Conservation (phyloP, 73 alveolate genomes). For the Blepharisma japonicum region DNA sequence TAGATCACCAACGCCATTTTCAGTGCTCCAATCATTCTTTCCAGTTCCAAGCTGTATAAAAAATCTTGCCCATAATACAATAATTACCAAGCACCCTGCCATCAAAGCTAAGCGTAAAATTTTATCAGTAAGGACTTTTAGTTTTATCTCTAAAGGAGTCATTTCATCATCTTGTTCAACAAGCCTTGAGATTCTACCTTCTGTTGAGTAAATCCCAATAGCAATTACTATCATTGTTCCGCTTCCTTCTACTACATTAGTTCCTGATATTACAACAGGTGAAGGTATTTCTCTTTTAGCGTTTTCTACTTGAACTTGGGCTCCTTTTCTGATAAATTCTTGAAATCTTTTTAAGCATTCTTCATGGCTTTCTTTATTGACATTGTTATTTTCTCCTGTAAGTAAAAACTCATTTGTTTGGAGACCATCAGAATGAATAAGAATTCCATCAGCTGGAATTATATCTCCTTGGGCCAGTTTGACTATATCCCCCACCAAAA, state of each 20-base stretch:
- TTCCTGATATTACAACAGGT: constrained; percentile 45
- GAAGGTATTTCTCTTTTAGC: constrained; percentile 29
- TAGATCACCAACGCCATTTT: constrained; percentile 42
- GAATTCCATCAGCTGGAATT: constrained; percentile 86
- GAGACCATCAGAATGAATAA: constrained; percentile 69
- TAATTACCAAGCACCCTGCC: constrained; percentile 10
- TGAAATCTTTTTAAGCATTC: constrained; percentile 55
- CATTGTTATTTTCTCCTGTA: constrained; percentile 88
- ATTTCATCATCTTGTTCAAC: constrained; percentile 15
- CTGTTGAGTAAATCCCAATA: constrained; percentile 33
- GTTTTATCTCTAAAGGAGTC: constrained; percentile 15
- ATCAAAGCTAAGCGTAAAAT: background rate
- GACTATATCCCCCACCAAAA: constrained; percentile 85
- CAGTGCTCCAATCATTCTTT: constrained; percentile 47
- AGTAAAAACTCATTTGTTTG: constrained; percentile 86
- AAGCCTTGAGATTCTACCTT: constrained; percentile 9
- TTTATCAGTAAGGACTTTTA: background rate
- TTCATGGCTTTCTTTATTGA: constrained; percentile 58
- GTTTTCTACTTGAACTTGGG: constrained; percentile 15
- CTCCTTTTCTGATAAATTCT: constrained; percentile 29
- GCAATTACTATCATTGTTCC: constrained; percentile 53
- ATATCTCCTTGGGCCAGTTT: constrained; percentile 75
- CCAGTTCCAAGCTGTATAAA: constrained; percentile 40
- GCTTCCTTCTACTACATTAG: constrained; percentile 48
- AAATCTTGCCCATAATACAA: background rate